phyloP scores from a whole-genome alignment of 2,329 filamentous ascomycete genomes.

The Trichoderma atroviride region DNA sequence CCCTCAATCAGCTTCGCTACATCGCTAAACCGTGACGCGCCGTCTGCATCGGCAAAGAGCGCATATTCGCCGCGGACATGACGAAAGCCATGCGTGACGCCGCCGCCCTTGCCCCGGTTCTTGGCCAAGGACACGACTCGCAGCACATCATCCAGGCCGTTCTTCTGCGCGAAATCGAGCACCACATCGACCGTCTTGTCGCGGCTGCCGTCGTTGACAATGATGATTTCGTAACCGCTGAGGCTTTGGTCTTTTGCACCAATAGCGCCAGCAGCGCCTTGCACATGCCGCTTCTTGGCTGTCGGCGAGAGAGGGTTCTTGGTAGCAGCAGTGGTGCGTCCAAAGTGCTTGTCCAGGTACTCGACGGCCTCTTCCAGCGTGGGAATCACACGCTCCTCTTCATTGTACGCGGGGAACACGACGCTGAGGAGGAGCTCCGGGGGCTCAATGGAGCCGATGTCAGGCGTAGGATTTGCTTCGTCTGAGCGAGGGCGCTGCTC shows the following conservation, averaged over 20 bases:
- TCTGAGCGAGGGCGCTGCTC: conserved; percentile 42
- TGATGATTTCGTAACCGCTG: conserved; percentile 84
- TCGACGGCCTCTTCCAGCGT: conserved; percentile 90
- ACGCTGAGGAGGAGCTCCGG: conserved; percentile 86
- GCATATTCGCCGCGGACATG: conserved; percentile 88
- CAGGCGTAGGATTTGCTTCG: conserved; percentile 46
- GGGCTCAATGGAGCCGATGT: conserved; percentile 66
- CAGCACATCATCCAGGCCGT: conserved; percentile 76
- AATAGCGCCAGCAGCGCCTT: conserved; percentile 34
- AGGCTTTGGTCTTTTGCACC: conserved; percentile 32
- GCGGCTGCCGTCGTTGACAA: conserved; percentile 86
- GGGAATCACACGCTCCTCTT: conserved; percentile 77
- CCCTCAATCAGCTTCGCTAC: conserved; percentile 78
- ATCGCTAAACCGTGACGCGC: conserved; percentile 84
- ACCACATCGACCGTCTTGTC: conserved; percentile 81
- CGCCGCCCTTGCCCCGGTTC: conserved; percentile 93
- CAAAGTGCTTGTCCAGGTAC: conserved; percentile 79
- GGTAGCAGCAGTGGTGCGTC: conserved; percentile 44
- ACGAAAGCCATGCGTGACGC: conserved; percentile 91
- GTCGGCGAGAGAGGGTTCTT: conserved; percentile 34
- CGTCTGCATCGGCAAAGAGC: conserved; percentile 94
- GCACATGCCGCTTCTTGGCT: conserved; percentile 40
- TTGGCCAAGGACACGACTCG: conserved; percentile 75
- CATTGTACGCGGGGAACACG: conserved; percentile 94
- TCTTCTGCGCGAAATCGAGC: conserved; percentile 74